These are phyloP conservation scores for Phytophthora multivora DNA, from an alignment of 352 stramenopile species.

Conservation along the genomic window DNA sequence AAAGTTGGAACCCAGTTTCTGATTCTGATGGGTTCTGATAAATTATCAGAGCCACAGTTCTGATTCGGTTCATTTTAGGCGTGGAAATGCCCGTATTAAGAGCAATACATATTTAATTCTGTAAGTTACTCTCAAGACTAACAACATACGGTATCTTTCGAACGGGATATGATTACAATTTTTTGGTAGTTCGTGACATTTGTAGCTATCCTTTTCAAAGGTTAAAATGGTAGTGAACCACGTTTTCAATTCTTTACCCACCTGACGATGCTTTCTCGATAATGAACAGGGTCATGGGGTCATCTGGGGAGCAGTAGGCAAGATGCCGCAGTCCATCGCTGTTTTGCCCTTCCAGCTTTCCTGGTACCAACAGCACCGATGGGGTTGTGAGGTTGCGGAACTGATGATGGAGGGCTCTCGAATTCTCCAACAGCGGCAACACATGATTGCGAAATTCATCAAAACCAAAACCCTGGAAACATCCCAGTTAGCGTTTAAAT, in stretches of 20 bases:
- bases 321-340: slow-evolving; percentile 31
- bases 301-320: slow-evolving; percentile 59
- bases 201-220: no score
- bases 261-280: slow-evolving; percentile 21
- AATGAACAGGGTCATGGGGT: slow-evolving; percentile 80
- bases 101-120: no score
- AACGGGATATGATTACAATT: no score
- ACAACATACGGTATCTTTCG: no score
- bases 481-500: slow-evolving; percentile 4
- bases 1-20: no score
- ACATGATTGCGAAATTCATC: slow-evolving; percentile 79
- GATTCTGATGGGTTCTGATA: no score
- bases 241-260: not conserved
- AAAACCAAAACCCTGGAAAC: slow-evolving; percentile 63
- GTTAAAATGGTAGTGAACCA: no score
- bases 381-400: slow-evolving; percentile 57
- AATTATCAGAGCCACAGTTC: no score
- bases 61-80: no score
- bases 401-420: slow-evolving; percentile 51
- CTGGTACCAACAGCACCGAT: slow-evolving; percentile 75
- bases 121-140: no score
- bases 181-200: no score
- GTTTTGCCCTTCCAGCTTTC: slow-evolving; percentile 46
- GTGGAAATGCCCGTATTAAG: no score
- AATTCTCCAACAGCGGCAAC: slow-evolving; percentile 61